Evolutionary conservation across 495 filamentous ascomycete genomes (phyloP).

Genomic region (Neurospora africana): DNA sequence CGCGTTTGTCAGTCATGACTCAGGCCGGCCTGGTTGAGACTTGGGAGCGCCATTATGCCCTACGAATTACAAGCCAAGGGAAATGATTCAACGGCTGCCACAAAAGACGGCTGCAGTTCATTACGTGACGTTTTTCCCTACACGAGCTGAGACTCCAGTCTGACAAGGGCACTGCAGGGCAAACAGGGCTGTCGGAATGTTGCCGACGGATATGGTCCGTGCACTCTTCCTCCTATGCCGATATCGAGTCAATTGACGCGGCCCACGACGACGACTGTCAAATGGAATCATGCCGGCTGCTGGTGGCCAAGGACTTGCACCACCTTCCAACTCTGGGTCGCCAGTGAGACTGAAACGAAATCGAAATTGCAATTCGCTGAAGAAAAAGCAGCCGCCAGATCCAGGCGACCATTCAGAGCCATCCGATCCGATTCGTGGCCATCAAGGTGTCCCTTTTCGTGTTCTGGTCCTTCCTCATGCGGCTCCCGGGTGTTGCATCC

Average conservation of each 20-base stretch:
- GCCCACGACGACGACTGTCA: background rate
- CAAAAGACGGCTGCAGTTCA: background rate
- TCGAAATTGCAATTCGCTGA: background rate
- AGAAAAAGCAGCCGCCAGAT: background rate
- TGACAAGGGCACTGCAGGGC: background rate
- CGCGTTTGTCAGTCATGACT: background rate
- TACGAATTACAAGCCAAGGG: background rate
- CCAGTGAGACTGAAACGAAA: background rate
- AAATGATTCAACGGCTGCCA: background rate
- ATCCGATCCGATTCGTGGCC: background rate
- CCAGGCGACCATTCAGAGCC: background rate
- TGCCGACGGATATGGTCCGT: background rate
- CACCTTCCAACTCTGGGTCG: background rate
- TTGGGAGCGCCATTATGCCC: background rate
- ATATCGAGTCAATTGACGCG: background rate
- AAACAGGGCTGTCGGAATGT: background rate
- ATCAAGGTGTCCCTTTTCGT: background rate
- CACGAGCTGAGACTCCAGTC: background rate
- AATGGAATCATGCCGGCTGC: background rate
- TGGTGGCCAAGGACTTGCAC: background rate
- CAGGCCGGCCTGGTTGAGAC: background rate
- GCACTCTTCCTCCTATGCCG: background rate
- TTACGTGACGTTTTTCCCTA: background rate
- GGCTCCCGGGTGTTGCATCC: background rate
- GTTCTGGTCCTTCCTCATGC: background rate